Conservation (phyloP, 2,329 filamentous ascomycete genomes). For the Graphiopsis chlorocephala region DNA sequence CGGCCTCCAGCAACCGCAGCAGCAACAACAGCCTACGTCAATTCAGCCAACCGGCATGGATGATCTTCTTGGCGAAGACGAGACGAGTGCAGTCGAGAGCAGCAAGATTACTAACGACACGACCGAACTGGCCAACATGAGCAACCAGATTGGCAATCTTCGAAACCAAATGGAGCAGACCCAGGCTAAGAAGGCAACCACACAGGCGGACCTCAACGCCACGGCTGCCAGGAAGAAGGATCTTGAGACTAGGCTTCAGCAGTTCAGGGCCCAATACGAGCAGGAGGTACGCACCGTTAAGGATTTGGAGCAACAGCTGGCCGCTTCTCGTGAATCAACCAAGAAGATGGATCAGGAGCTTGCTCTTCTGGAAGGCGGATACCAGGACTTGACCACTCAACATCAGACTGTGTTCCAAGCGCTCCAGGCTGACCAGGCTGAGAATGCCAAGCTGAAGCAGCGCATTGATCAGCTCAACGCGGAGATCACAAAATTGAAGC, state of each 20-base stretch:
- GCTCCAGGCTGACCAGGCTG: conserved; percentile 81
- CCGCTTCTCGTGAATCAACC: conserved; percentile 72
- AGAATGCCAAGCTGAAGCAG: conserved; percentile 82
- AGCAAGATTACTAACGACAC: conserved; percentile 87
- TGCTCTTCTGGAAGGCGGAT: conserved; percentile 74
- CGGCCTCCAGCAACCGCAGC: conserved; percentile 27
- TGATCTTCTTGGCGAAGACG: conserved; percentile 86
- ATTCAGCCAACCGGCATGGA: conserved; percentile 56
- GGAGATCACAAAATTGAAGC: conserved; percentile 79
- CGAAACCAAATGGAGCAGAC: conserved; percentile 94
- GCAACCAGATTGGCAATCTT: conserved; percentile 88
- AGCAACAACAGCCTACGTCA: conserved; percentile 36
- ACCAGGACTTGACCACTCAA: conserved; percentile 78
- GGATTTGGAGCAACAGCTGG: conserved; percentile 78
- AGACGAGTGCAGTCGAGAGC: conserved; percentile 70
- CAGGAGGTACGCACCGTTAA: conserved; percentile 88
- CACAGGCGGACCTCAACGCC: conserved; percentile 79
- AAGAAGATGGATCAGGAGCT: conserved; percentile 81
- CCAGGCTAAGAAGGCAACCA: conserved; percentile 72
- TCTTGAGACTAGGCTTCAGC: conserved; percentile 82
- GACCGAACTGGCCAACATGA: conserved; percentile 89
- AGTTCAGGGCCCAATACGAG: conserved; percentile 85
- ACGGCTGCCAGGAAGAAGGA: conserved; percentile 85
- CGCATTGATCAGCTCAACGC: conserved; percentile 79
- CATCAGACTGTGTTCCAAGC: conserved; percentile 72